Evolutionary conservation across 441 rosid genomes (phyloP).

Genomic region (Euphorbia neoarborescens): DNA sequence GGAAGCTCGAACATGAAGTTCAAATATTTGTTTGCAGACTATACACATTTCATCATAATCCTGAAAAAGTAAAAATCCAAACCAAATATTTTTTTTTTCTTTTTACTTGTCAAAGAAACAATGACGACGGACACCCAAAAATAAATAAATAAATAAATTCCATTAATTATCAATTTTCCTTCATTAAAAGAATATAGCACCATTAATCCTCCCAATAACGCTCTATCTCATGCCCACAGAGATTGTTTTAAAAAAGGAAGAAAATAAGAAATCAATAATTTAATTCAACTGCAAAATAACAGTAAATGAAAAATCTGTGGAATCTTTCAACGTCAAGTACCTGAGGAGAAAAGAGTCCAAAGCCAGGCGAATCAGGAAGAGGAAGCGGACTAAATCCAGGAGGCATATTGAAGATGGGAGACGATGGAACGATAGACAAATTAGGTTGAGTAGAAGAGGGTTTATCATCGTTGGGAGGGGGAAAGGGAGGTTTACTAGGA

Average conservation of each 20-base stretch:
- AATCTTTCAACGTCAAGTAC: conserved; percentile 21
- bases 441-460: conserved; percentile 23
- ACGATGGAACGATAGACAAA: conserved; percentile 42
- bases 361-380: conserved; percentile 60
- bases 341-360: conserved; percentile 59
- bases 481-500: conserved; percentile 26
- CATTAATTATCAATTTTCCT: not conserved
- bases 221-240: not conserved
- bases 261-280: not conserved
- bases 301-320: not conserved
- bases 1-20: not conserved
- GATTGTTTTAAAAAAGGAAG: not conserved
- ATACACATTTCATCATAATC: not conserved
- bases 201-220: not conserved
- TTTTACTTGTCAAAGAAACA: not conserved
- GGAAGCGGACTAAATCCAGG: conserved; percentile 51
- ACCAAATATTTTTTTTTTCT: not conserved
- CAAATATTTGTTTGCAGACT: not conserved
- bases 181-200: not conserved
- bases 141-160: not conserved
- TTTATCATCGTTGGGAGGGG: conserved; percentile 12
- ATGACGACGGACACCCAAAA: not conserved
- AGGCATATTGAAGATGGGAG: conserved; percentile 44
- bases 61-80: not conserved
- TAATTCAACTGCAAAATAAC: not conserved